Evolutionary conservation across 108 stramenopile species (phyloP), one percentile per base, ranked within the genome.

Genomic region (Epipyxis sp.): DNA sequence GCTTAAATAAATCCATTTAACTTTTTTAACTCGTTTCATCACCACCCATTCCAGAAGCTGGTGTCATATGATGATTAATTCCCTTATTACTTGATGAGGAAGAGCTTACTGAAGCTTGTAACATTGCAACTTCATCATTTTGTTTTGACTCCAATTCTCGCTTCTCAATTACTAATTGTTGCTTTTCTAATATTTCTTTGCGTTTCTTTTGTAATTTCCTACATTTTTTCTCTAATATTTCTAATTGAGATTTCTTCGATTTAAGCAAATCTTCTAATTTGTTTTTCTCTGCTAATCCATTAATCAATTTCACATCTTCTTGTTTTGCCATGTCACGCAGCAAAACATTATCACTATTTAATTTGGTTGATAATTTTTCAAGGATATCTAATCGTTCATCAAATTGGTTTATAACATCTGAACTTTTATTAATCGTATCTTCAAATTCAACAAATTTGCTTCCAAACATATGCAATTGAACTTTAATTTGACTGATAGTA

Each of bases 371-470:
- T 10, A 65, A 32, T 65, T 3, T 29, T 65, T 29, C 27, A 10
- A 65, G 35, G 30, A 32, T 6, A 16, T 35, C 25, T 25, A 32
- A 3, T 29, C 61, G 61, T 37, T 65, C 61, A 6, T 65, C 35
- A 3, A 65, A 6, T 32, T 65, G 20, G 30, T 65, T 32, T 10
- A 65, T 10, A 32, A 65, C 25, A 6, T 3, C 25, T 16, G 6
- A 29, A 65, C 13, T 13, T 10, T 32, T 16, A 37, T 37, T 37
- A 29, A 65, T 6, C 27, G 61, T 65, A 10, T 29, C 27, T 37
- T 65, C 61, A 32, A 65, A 65, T 37, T 65, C 61, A 35, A 32
- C 61, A 32, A 65, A 65, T 65, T 65, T 65, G 13, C 34, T 6
- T 10, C 34, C 61, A 37, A 32, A 65, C 34, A 65, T 37, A 32